Evolutionary conservation across 495 filamentous ascomycete species (phyloP).

Genomic region (Articulospora tetracladia): DNA sequence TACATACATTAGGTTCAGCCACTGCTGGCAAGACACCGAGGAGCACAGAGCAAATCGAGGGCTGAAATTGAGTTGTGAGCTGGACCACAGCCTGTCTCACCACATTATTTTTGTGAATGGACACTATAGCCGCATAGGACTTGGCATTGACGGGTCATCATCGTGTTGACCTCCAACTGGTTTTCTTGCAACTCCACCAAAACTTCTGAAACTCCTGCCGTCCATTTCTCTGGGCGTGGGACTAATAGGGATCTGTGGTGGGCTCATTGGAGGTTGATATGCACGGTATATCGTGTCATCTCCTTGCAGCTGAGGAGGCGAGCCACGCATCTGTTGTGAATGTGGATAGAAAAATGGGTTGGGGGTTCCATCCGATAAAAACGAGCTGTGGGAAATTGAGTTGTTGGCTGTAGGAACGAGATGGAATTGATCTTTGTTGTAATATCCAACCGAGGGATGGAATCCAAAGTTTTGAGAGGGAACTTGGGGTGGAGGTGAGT

Average conservation of each 20-base stretch:
- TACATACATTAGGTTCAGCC: background rate
- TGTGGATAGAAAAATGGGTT: background rate
- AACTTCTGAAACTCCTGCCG: background rate
- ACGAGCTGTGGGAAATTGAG: background rate
- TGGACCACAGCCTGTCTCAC: no score
- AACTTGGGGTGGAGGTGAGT: background rate
- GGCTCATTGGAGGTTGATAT: background rate
- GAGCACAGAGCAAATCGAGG: no score
- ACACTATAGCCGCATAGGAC: background rate
- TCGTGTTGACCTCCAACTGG: background rate
- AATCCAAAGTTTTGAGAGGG: background rate
- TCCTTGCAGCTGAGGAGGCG: no score
- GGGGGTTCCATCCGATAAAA: background rate
- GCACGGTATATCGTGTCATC: background rate
- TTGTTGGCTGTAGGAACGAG: background rate
- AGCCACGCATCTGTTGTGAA: background rate
- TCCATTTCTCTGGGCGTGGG: slow-evolving; percentile 2
- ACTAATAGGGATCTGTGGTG: background rate
- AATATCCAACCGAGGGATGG: background rate
- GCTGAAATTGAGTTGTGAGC: no score
- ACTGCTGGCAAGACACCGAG: no score
- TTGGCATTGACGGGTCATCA: background rate
- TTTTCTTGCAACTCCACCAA: background rate
- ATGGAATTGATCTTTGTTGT: slow-evolving; percentile 1
- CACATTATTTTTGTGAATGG: background rate